Evolutionary conservation across 2,329 filamentous ascomycete genomes (phyloP).

Genomic region (Fusarium goolgardi): DNA sequence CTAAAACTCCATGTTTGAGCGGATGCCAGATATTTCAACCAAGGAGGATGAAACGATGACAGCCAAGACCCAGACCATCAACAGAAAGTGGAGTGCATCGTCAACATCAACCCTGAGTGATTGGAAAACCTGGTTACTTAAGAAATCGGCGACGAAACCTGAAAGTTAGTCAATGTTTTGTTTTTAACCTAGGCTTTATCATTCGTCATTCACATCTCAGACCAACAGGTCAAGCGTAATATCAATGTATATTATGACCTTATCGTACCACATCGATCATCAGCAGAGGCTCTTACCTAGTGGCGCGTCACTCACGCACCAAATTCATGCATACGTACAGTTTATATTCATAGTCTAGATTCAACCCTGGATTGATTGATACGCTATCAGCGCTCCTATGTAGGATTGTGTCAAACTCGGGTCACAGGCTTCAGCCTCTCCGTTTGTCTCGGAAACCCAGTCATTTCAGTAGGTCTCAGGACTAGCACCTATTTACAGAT

Average conservation of each 20-base stretch:
- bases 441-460: too few relatives aligned
- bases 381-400: neutral
- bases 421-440: neutral
- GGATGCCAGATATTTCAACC: neutral
- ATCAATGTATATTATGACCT: neutral
- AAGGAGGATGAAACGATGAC: neutral
- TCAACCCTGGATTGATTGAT: neutral
- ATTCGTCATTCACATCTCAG: too few relatives aligned
- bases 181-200: too few relatives aligned
- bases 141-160: neutral
- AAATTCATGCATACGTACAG: too few relatives aligned
- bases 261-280: neutral
- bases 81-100: neutral
- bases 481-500: neutral
- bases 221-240: neutral
- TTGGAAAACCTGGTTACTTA: neutral
- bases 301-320: neutral
- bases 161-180: neutral
- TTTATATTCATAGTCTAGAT: neutral
- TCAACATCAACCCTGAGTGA: neutral
- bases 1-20: neutral
- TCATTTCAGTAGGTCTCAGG: neutral
- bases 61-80: neutral
- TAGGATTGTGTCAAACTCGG: neutral
- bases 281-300: neutral